A percentile compares a stretch with the other conserved stretches of the same genome.
phyloP scores from a whole-genome alignment of 257 asterid genomes.

The Anisodus tanguticus region DNA sequence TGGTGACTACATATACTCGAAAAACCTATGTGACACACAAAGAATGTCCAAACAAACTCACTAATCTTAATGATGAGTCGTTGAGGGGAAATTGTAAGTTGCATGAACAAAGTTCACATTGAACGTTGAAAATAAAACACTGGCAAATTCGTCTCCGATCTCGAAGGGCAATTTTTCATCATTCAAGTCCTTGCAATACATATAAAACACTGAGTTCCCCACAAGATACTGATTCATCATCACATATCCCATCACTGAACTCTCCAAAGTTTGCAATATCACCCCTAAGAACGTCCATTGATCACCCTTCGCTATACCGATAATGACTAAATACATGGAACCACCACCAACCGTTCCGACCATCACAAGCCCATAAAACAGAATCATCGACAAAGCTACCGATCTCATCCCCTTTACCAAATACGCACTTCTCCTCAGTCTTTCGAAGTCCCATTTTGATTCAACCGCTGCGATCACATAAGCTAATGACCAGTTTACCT shows the following conservation, averaged over 20 bases:
- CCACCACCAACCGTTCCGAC: constrained; percentile 55
- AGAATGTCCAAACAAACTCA: too few relatives aligned
- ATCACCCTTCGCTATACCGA: constrained; percentile 43
- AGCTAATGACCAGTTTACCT: constrained; percentile 30
- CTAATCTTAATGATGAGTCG: too few relatives aligned
- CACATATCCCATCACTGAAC: not conserved
- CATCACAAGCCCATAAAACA: constrained; percentile 44
- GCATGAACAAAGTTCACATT: too few relatives aligned
- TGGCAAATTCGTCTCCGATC: not conserved
- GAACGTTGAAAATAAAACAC: too few relatives aligned
- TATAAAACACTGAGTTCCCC: not conserved
- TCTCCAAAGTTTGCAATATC: not conserved
- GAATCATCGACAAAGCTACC: not conserved
- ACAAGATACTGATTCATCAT: not conserved
- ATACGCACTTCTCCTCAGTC: constrained; percentile 26
- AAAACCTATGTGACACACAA: too few relatives aligned
- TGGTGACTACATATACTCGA: too few relatives aligned
- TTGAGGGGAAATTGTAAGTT: too few relatives aligned
- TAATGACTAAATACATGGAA: constrained; percentile 41
- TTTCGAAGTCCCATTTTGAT: constrained; percentile 19
- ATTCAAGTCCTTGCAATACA: not conserved
- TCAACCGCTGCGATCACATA: constrained; percentile 31
- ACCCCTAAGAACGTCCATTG: not conserved
- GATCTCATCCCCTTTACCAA: constrained; percentile 30
- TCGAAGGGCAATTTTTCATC: not conserved